Conservation (phyloP, 768 basidiomycete species). For the Tulasnella sp. region DNA sequence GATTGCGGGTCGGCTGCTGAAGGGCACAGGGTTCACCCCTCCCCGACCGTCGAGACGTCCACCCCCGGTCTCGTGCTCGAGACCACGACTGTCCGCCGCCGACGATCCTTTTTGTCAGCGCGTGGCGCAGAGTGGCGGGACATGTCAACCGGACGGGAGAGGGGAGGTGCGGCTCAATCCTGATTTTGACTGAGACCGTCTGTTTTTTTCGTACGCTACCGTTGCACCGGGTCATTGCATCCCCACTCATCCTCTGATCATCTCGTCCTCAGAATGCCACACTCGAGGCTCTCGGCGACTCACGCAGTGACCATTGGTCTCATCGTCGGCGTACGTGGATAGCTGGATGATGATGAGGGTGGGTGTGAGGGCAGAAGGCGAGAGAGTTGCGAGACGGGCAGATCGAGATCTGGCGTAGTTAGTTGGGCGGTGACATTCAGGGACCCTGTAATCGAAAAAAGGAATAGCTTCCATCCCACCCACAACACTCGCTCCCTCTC, state of each 20-base stretch:
- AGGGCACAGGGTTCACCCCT: too few relatives aligned
- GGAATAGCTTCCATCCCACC: constrained; percentile 9
- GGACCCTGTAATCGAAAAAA: constrained; percentile 15
- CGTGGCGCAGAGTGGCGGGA: background rate
- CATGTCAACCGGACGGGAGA: background rate
- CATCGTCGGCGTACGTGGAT: background rate
- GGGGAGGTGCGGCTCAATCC: background rate
- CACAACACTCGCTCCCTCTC: background rate
- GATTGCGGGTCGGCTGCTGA: too few relatives aligned
- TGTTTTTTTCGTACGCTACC: background rate
- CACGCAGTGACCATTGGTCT: background rate
- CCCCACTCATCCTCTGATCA: background rate
- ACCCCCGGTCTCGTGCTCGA: too few relatives aligned
- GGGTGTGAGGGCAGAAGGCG: background rate
- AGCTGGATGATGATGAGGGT: background rate
- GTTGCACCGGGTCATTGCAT: background rate
- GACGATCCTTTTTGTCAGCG: background rate
- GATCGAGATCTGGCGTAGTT: constrained; percentile 9
- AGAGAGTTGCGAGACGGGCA: background rate
- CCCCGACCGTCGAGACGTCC: background rate
- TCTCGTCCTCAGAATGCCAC: background rate
- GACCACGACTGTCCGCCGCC: too few relatives aligned
- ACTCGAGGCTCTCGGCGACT: background rate
- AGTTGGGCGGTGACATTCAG: constrained; percentile 10
- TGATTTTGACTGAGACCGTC: constrained; percentile 13